phyloP scores from a whole-genome alignment of 495 filamentous ascomycete species.

The Tuber brumale region DNA sequence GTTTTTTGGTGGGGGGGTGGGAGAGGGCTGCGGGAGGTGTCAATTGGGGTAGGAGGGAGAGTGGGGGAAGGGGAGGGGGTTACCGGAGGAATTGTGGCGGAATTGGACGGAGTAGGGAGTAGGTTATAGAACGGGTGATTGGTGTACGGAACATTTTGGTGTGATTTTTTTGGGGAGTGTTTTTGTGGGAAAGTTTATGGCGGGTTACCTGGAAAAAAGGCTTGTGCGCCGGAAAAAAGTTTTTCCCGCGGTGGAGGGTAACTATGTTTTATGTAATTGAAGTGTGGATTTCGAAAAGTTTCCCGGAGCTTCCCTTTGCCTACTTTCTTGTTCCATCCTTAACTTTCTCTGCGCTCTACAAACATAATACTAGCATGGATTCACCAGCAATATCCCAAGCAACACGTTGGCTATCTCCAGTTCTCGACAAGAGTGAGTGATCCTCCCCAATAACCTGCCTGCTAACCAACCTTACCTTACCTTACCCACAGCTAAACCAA shows the following conservation, averaged over 20 bases:
- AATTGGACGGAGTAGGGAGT: conserved; percentile 13
- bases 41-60: conserved; percentile 6
- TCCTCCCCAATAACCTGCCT: not conserved
- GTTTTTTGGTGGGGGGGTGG: conserved; percentile 10
- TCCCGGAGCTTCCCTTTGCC: not conserved
- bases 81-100: conserved; percentile 10
- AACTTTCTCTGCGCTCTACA: not conserved
- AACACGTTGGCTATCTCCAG: conserved; percentile 29
- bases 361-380: conserved; percentile 6
- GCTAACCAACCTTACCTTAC: not conserved
- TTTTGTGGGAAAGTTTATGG: not conserved
- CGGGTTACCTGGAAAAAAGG: not conserved
- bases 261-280: not conserved
- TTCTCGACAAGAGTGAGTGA: conserved; percentile 30
- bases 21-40: not conserved
- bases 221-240: conserved; percentile 10
- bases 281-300: not conserved
- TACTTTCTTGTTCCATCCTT: not conserved
- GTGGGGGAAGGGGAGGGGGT: too few species aligned
- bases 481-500: conserved; percentile 18
- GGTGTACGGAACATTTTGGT: not conserved
- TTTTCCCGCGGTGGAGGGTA: conserved; percentile 29
- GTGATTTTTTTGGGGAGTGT: not conserved
- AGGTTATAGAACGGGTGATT: not conserved
- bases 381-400: conserved; percentile 15